Percentiles rank a stretch among this genome's conserved stretches.
phyloP scores from a whole-genome alignment of 305 asterid species.

The Rubia balearica region DNA sequence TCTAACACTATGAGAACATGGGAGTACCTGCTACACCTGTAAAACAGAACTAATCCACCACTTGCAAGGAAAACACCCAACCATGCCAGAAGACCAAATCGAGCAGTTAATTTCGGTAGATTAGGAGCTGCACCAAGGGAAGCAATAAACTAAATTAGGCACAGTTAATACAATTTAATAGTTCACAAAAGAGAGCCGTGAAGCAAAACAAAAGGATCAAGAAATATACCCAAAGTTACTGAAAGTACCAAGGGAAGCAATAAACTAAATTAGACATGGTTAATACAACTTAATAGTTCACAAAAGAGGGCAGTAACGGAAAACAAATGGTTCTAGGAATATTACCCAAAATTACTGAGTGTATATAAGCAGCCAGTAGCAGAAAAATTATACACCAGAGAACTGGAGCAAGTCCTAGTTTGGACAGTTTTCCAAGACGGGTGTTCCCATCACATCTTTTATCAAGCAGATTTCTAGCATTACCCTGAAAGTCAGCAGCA shows the following conservation, averaged over 20 bases:
- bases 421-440: constrained; percentile 62
- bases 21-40: constrained; percentile 92
- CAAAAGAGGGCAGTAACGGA: constrained; percentile 11
- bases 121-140: constrained; percentile 52
- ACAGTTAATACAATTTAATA: constrained; percentile 4
- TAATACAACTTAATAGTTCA: constrained; percentile 1
- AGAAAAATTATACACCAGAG: constrained; percentile 79
- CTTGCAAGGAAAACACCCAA: constrained; percentile 84
- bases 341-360: constrained; percentile 72
- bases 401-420: constrained; percentile 84
- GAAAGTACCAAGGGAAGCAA: constrained; percentile 28
- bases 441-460: constrained; percentile 73
- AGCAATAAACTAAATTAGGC: constrained; percentile 8
- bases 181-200: neutral
- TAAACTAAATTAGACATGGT: neutral
- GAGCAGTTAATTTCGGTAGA: constrained; percentile 82
- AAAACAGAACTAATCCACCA: constrained; percentile 41
- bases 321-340: constrained; percentile 8
- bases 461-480: constrained; percentile 78
- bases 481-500: constrained; percentile 60
- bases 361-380: constrained; percentile 59
- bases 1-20: neutral
- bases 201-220: too few relatives aligned
- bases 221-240: too few relatives aligned
- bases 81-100: constrained; percentile 82